These are phyloP conservation scores for Hypoxylon sp. DNA, from an alignment of 2,329 filamentous ascomycete genomes.

Conservation along the genomic window DNA sequence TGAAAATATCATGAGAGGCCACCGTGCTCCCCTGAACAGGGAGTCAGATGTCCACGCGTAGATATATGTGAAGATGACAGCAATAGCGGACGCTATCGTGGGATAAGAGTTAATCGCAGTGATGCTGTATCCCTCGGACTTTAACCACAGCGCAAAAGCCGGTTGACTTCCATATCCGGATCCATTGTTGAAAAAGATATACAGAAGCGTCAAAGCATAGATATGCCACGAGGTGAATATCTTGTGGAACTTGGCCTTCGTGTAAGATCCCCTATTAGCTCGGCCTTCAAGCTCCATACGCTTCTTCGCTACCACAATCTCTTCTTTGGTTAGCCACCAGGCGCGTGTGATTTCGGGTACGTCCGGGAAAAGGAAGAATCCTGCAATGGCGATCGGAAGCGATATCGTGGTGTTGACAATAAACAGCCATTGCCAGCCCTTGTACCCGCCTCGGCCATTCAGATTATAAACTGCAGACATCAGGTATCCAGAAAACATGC, in stretches of 20 bases:
- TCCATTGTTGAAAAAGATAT: slow-evolving; percentile 72
- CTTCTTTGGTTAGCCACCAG: slow-evolving; percentile 50
- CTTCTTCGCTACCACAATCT: slow-evolving; percentile 50
- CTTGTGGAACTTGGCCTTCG: slow-evolving; percentile 61
- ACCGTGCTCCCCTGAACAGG: slow-evolving; percentile 65
- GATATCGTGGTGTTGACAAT: slow-evolving; percentile 63
- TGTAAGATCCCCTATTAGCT: slow-evolving; percentile 52
- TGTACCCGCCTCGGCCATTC: slow-evolving; percentile 55
- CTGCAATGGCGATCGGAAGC: slow-evolving; percentile 59
- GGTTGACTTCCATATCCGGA: slow-evolving; percentile 58
- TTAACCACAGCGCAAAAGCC: slow-evolving; percentile 62
- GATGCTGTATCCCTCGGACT: slow-evolving; percentile 53
- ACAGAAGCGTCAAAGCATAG: slow-evolving; percentile 64
- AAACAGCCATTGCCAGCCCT: slow-evolving; percentile 65
- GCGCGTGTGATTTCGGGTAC: slow-evolving; percentile 51
- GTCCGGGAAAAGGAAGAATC: slow-evolving; percentile 55
- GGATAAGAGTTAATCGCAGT: slow-evolving; percentile 58
- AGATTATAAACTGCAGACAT: slow-evolving; percentile 62
- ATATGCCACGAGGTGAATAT: slow-evolving; percentile 73
- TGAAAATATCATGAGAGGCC: slow-evolving; percentile 70
- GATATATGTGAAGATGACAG: slow-evolving; percentile 65
- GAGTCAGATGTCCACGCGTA: slow-evolving; percentile 74
- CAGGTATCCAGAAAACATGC: slow-evolving; percentile 60
- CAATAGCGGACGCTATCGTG: slow-evolving; percentile 64
- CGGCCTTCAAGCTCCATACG: slow-evolving; percentile 57